These are phyloP conservation scores for Fusarium palustre DNA, from an alignment of 2,329 filamentous ascomycete species.

Conservation along the genomic window DNA sequence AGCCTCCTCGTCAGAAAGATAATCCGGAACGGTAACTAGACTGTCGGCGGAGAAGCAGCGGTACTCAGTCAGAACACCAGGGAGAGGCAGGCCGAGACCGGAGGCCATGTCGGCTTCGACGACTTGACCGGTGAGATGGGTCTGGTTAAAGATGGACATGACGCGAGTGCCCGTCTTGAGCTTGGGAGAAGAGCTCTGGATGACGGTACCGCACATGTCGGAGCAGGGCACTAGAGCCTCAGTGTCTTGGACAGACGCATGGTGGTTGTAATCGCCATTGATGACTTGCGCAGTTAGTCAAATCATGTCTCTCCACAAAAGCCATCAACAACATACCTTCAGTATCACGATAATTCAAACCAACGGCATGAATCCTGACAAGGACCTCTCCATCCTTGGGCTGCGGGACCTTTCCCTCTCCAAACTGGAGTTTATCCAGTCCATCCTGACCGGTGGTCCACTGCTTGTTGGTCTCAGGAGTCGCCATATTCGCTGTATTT, in stretches of 20 bases:
- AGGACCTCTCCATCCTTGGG: slow-evolving; percentile 65
- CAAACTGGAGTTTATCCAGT: slow-evolving; percentile 63
- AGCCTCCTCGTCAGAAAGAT: slow-evolving; percentile 70
- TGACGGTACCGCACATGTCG: slow-evolving; percentile 75
- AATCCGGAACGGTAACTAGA: slow-evolving; percentile 66
- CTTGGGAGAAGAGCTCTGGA: slow-evolving; percentile 53
- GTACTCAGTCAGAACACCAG: slow-evolving; percentile 69
- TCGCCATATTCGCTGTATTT: slow-evolving; percentile 15
- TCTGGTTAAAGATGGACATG: slow-evolving; percentile 71
- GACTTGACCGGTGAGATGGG: slow-evolving; percentile 69
- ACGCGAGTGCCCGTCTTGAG: slow-evolving; percentile 73
- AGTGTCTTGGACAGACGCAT: slow-evolving; percentile 61
- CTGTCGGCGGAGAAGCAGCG: slow-evolving; percentile 68
- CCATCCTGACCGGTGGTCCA: slow-evolving; percentile 69
- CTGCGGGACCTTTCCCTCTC: slow-evolving; percentile 58
- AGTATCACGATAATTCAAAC: slow-evolving; percentile 64
- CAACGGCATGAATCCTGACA: slow-evolving; percentile 60
- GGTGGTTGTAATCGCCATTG: slow-evolving; percentile 75
- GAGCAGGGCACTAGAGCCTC: slow-evolving; percentile 71
- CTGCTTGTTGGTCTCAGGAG: slow-evolving; percentile 55
- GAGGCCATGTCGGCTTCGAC: slow-evolving; percentile 64
- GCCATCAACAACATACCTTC: slow-evolving; percentile 53
- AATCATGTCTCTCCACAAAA: background rate
- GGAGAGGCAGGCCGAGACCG: slow-evolving; percentile 70
- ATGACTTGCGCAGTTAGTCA: slow-evolving; percentile 58